phyloP scores from a whole-genome alignment of 129 eudicot species.

The Glebionis coronaria region DNA sequence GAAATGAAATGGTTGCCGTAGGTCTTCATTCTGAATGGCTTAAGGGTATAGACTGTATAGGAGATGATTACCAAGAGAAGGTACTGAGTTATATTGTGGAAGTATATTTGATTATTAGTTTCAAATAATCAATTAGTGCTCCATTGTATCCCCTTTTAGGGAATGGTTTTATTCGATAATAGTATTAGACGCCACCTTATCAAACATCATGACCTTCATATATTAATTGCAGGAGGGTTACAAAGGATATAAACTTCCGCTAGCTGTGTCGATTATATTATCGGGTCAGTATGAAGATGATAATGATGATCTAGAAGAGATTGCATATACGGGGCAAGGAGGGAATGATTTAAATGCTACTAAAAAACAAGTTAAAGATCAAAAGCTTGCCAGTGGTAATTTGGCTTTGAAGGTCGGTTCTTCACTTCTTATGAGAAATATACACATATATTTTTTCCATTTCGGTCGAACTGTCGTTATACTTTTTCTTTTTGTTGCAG shows the following conservation, averaged over 20 bases:
- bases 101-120: no score
- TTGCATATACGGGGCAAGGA: conserved; percentile 42
- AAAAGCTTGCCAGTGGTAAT: conserved; percentile 28
- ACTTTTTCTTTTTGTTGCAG: conserved; percentile 20
- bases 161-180: neutral
- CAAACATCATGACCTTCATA: no score
- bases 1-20: neutral
- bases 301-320: conserved; percentile 34
- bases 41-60: conserved; percentile 45
- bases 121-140: no score
- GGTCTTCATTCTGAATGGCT: conserved; percentile 28
- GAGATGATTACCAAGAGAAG: conserved; percentile 7
- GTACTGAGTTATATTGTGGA: neutral
- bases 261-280: conserved; percentile 47
- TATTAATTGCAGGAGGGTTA: conserved; percentile 36
- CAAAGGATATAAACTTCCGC: conserved; percentile 32
- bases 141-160: no score
- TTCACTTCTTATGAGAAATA: neutral
- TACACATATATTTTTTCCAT: neutral
- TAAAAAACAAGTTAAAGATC: conserved; percentile 25
- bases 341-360: conserved; percentile 34
- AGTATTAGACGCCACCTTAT: no score
- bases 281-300: conserved; percentile 49
- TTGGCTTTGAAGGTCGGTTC: conserved; percentile 44
- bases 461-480: neutral